phyloP scores from a whole-genome alignment of 306 rosid species.

The Sophora flavescens region DNA sequence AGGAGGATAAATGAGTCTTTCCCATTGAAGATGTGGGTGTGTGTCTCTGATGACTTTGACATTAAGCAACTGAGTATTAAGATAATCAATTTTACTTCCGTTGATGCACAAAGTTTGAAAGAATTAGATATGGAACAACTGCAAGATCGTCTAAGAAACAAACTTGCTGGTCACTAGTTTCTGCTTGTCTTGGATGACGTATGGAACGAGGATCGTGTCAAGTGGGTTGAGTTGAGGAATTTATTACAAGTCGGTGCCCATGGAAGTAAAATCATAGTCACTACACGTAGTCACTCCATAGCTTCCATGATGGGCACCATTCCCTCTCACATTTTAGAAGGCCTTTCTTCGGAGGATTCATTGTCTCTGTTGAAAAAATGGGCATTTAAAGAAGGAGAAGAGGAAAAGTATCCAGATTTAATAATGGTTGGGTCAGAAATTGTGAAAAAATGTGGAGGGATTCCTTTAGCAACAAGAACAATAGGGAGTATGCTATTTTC shows the following conservation, averaged over 20 bases:
- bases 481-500: neutral
- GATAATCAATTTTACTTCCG: neutral
- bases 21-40: neutral
- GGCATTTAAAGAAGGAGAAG: neutral
- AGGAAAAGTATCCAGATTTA: neutral
- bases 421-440: neutral
- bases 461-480: slow-evolving; percentile 46
- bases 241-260: neutral
- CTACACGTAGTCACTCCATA: neutral
- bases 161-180: neutral
- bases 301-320: neutral
- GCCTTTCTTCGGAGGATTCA: neutral
- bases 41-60: neutral
- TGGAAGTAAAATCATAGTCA: neutral
- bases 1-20: neutral
- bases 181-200: neutral
- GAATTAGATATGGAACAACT: neutral
- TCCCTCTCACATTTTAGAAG: neutral
- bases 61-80: too few relatives aligned
- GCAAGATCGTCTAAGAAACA: neutral
- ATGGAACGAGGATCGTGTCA: neutral
- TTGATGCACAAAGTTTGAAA: too few relatives aligned
- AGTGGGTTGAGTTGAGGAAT: neutral
- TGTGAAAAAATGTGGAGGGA: slow-evolving; percentile 34
- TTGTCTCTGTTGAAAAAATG: neutral